Evolutionary conservation across 768 basidiomycete genomes (phyloP).

Genomic region (Termitomyces sp.): DNA sequence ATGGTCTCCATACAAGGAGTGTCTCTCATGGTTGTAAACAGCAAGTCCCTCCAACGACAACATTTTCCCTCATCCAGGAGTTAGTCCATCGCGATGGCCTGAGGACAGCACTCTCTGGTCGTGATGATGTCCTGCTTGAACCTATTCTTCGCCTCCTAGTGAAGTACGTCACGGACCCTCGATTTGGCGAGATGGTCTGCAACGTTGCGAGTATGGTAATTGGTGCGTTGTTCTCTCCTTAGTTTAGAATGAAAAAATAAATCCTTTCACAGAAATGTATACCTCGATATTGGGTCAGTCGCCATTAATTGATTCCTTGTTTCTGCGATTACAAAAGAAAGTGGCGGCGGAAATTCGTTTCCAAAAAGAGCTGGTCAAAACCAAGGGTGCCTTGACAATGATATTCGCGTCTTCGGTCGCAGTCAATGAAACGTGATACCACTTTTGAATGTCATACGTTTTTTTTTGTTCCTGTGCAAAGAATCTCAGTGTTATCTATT

Average conservation of each 20-base stretch:
- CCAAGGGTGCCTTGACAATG: constrained; percentile 91
- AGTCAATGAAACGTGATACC: constrained; percentile 16
- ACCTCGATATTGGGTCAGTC: constrained; percentile 89
- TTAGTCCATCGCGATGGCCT: constrained; percentile 90
- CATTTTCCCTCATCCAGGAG: constrained; percentile 91
- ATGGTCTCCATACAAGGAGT: too few relatives aligned
- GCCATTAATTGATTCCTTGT: constrained; percentile 84
- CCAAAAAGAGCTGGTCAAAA: constrained; percentile 79
- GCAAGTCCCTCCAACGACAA: constrained; percentile 80
- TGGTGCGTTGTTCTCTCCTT: constrained; percentile 47
- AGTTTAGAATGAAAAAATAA: constrained; percentile 6
- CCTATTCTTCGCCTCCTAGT: constrained; percentile 85
- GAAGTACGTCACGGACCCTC: constrained; percentile 83
- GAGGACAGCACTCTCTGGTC: constrained; percentile 78
- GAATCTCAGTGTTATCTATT: constrained; percentile 9
- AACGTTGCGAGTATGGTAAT: constrained; percentile 79
- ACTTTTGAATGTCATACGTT: not conserved
- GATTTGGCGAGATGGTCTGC: constrained; percentile 88
- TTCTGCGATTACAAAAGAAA: constrained; percentile 79
- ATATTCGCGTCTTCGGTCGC: constrained; percentile 57
- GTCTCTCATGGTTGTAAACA: constrained; percentile 26
- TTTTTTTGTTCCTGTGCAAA: not conserved
- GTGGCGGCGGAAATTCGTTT: constrained; percentile 84
- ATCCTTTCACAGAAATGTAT: constrained; percentile 73
- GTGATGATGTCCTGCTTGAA: constrained; percentile 92